phyloP scores from a whole-genome alignment of 176 grass and related monocot genomes.

The Oryza glaberrima region DNA sequence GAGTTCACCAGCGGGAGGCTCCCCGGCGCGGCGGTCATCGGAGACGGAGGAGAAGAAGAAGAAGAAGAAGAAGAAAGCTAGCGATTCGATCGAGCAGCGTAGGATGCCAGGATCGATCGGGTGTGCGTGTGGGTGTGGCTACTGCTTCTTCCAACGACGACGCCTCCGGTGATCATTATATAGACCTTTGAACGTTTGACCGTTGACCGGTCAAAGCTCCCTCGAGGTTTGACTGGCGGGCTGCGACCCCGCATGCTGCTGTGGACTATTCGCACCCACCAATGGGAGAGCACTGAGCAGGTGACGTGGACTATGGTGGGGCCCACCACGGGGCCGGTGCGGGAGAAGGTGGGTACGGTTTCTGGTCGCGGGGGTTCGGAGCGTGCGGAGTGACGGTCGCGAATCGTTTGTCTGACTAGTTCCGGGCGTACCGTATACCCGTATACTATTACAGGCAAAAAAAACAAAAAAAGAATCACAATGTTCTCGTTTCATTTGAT shows the following conservation, averaged over 20 bases:
- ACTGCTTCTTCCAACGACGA: constrained; percentile 18
- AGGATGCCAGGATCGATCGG: background rate
- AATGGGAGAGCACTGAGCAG: background rate
- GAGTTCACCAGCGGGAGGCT: constrained; percentile 43
- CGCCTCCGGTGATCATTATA: constrained; percentile 41
- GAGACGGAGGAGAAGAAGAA: background rate
- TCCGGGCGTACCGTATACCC: constrained; percentile 28
- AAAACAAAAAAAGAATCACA: constrained; percentile 1
- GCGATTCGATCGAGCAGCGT: background rate
- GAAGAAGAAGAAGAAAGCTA: too few relatives aligned
- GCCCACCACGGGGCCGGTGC: background rate
- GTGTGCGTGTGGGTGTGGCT: background rate
- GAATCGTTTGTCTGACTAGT: constrained; percentile 59
- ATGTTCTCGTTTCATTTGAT: constrained; percentile 20
- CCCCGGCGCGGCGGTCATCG: constrained; percentile 53
- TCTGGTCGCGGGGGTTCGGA: background rate
- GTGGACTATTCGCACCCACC: background rate
- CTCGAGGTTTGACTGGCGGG: constrained; percentile 62
- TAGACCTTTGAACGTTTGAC: constrained; percentile 75
- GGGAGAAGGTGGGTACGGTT: constrained; percentile 4
- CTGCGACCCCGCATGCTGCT: background rate
- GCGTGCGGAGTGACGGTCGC: background rate
- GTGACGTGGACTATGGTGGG: background rate
- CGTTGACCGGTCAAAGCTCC: constrained; percentile 63
- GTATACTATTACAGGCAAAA: constrained; percentile 20